Conservation (phyloP, 164 flowering plant species). For the Aristolochia californica region DNA sequence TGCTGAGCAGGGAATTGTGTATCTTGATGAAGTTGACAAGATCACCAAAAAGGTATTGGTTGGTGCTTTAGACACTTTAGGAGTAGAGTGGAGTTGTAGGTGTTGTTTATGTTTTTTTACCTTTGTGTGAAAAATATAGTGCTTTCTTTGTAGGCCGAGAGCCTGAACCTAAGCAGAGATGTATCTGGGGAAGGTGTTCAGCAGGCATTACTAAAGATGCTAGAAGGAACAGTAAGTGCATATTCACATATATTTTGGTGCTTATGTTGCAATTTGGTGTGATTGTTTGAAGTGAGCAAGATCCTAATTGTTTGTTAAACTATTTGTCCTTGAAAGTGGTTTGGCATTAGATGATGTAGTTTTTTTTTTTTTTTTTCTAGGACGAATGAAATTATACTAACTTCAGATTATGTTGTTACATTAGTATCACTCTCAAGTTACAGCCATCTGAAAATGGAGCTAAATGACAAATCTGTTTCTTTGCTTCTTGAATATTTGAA, state of each 20-base stretch:
- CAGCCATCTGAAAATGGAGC: too few species aligned
- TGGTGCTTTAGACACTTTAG: background rate
- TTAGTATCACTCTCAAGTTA: too few species aligned
- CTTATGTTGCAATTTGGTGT: too few species aligned
- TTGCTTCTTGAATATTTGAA: too few species aligned
- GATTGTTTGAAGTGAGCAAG: too few species aligned
- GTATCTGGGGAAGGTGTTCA: slow-evolving; percentile 98
- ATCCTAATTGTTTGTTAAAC: too few species aligned
- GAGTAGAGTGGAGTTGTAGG: background rate
- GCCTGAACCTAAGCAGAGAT: slow-evolving; percentile 82
- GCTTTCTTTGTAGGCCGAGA: slow-evolving; percentile 66
- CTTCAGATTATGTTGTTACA: too few species aligned
- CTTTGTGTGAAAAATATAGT: background rate
- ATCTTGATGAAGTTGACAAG: slow-evolving; percentile 98
- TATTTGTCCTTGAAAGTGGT: too few species aligned
- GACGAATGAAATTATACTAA: too few species aligned
- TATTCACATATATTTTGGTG: background rate
- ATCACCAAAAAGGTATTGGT: slow-evolving; percentile 76
- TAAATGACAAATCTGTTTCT: too few species aligned
- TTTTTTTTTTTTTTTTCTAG: too few species aligned
- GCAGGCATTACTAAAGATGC: slow-evolving; percentile 91
- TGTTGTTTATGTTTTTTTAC: background rate
- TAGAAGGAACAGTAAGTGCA: slow-evolving; percentile 90
- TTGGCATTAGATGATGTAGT: too few species aligned
- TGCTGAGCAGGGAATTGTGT: slow-evolving; percentile 96